These are phyloP conservation scores for Rubia yunnanensis DNA, from an alignment of 257 asterid species.

Conservation along the genomic window DNA sequence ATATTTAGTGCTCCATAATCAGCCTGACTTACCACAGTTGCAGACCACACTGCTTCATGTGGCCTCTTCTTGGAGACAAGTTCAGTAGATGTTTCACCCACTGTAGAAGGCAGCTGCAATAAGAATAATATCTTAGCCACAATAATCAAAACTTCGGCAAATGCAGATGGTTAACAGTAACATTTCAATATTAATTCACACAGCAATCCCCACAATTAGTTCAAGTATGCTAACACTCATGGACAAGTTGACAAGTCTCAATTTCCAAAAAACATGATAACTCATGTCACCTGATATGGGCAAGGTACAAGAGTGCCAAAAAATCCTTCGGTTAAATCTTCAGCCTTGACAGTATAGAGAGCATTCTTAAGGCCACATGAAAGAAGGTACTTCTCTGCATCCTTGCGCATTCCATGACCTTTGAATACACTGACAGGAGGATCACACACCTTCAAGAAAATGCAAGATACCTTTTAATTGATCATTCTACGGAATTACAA, in stretches of 20 bases:
- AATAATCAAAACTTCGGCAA: neutral
- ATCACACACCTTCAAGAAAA: constrained; percentile 58
- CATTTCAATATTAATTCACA: neutral
- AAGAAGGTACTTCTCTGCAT: constrained; percentile 73
- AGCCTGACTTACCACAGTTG: constrained; percentile 52
- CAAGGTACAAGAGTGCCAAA: constrained; percentile 71
- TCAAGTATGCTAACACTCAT: constrained; percentile 5
- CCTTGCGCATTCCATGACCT: constrained; percentile 75
- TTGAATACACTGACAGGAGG: constrained; percentile 93
- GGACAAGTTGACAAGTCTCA: neutral
- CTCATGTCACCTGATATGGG: constrained; percentile 58
- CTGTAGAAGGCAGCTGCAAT: constrained; percentile 53
- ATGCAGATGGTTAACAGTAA: neutral
- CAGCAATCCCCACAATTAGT: neutral
- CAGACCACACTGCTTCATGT: constrained; percentile 51
- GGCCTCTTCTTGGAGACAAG: constrained; percentile 58
- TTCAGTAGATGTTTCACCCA: constrained; percentile 66
- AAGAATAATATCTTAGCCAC: constrained; percentile 19
- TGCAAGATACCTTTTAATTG: constrained; percentile 17
- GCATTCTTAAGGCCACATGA: constrained; percentile 85
- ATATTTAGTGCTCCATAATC: neutral
- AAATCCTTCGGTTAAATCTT: constrained; percentile 64
- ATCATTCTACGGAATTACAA: constrained; percentile 1
- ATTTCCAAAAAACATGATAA: neutral
- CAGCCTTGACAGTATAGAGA: constrained; percentile 73